These are phyloP conservation scores for Hypoxylon sp. DNA, from an alignment of 2,329 filamentous ascomycete species.

Conservation along the genomic window DNA sequence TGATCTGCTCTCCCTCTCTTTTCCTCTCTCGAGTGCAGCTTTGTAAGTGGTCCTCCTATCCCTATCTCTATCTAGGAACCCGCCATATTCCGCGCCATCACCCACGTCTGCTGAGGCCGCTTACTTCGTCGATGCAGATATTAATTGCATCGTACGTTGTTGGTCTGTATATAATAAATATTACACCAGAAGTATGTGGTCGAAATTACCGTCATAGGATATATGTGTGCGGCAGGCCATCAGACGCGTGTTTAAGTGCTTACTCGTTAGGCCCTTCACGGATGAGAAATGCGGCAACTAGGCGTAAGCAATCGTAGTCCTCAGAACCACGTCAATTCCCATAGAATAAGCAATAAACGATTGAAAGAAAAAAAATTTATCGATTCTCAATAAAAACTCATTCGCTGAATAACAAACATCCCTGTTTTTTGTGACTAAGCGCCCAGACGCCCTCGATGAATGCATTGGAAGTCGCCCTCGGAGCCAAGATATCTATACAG, in stretches of 20 bases:
- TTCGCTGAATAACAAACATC: constrained; percentile 18
- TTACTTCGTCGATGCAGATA: neutral
- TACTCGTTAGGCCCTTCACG: neutral
- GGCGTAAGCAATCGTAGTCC: neutral
- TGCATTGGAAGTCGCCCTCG: constrained; percentile 32
- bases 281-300: neutral
- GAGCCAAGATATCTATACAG: constrained; percentile 33
- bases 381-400: constrained; percentile 18
- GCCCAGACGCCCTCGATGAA: constrained; percentile 35
- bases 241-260: constrained; percentile 1
- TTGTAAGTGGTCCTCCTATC: neutral
- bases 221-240: neutral
- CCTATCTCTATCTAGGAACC: neutral
- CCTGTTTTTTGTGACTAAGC: constrained; percentile 33
- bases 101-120: neutral
- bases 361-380: neutral
- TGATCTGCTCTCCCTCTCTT: neutral
- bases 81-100: neutral
- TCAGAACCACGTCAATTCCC: neutral
- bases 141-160: neutral
- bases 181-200: neutral
- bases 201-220: neutral
- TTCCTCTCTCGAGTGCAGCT: neutral
- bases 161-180: neutral
- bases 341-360: constrained; percentile 4